A percentile compares a stretch with the other conserved stretches of the same genome.
Conservation (phyloP, 225 moss, liverwort and hornwort species). For the Polytrichum formosum region DNA sequence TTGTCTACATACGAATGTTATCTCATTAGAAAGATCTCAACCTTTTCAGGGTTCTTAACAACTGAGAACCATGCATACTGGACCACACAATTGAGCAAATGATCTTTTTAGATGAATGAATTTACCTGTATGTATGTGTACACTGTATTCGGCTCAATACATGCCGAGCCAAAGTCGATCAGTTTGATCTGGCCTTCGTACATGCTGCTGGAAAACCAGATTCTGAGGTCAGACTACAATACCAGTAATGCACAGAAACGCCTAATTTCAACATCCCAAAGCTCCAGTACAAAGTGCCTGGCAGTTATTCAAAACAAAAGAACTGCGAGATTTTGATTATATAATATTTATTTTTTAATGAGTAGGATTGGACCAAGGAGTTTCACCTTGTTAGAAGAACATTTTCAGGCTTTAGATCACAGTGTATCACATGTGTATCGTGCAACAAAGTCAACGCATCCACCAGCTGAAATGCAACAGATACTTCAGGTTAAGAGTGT, state of each 20-base stretch:
- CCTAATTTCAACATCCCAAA: too few species aligned
- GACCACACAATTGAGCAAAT: too few species aligned
- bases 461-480: constrained; percentile 52
- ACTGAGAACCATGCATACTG: too few species aligned
- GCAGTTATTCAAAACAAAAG: too few species aligned
- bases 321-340: too few species aligned
- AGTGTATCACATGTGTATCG: constrained; percentile 81
- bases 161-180: constrained; percentile 93
- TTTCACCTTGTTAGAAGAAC: constrained; percentile 59
- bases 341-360: too few species aligned
- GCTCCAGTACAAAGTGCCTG: too few species aligned
- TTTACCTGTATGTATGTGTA: constrained; percentile 78
- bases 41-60: too few species aligned
- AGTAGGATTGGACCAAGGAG: too few species aligned
- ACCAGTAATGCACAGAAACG: too few species aligned
- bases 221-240: background rate
- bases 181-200: constrained; percentile 66
- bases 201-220: constrained; percentile 18
- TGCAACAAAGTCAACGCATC: constrained; percentile 63
- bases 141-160: constrained; percentile 76
- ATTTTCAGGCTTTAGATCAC: constrained; percentile 87
- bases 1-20: background rate
- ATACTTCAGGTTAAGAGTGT: background rate
- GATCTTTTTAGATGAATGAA: background rate
- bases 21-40: too few species aligned